phyloP scores from a whole-genome alignment of 2,329 filamentous ascomycete species.

The Colletotrichum tropicicola region DNA sequence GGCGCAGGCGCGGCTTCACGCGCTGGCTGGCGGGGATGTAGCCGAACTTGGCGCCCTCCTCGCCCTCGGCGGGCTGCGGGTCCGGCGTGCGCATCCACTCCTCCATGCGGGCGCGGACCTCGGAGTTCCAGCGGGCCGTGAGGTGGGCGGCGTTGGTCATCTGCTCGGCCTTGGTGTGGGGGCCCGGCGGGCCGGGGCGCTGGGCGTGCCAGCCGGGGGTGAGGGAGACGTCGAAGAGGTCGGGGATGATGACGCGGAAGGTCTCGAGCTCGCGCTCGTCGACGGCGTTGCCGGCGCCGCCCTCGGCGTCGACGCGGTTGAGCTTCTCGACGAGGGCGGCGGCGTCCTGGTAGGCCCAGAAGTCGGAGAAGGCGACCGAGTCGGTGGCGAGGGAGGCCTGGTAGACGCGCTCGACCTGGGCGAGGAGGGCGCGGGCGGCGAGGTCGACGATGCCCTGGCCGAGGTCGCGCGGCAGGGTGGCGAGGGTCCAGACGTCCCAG shows the following conservation, averaged over 20 bases:
- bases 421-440: slow-evolving; percentile 50
- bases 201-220: slow-evolving; percentile 60
- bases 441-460: slow-evolving; percentile 47
- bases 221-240: slow-evolving; percentile 62
- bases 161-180: slow-evolving; percentile 59
- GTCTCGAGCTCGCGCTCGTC: slow-evolving; percentile 40
- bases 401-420: slow-evolving; percentile 57
- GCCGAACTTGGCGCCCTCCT: slow-evolving; percentile 10
- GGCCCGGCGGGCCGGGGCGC: slow-evolving; percentile 51
- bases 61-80: slow-evolving; percentile 19
- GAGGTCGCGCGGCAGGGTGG: slow-evolving; percentile 51
- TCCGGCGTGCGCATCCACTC: slow-evolving; percentile 51
- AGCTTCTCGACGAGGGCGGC: slow-evolving; percentile 33
- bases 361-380: slow-evolving; percentile 57
- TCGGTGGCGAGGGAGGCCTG: slow-evolving; percentile 48
- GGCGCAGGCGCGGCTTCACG: neutral
- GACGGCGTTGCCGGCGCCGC: slow-evolving; percentile 15
- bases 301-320: neutral
- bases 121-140: slow-evolving; percentile 59
- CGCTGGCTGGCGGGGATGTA: neutral
- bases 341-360: slow-evolving; percentile 41
- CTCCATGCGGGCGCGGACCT: slow-evolving; percentile 48
- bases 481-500: slow-evolving; percentile 64
- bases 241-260: slow-evolving; percentile 62
- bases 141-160: slow-evolving; percentile 63